A percentile compares a stretch with the other conserved stretches of the same genome.
phyloP scores from a whole-genome alignment of 1,284 basidiomycete genomes.

The Vanrija sp. region DNA sequence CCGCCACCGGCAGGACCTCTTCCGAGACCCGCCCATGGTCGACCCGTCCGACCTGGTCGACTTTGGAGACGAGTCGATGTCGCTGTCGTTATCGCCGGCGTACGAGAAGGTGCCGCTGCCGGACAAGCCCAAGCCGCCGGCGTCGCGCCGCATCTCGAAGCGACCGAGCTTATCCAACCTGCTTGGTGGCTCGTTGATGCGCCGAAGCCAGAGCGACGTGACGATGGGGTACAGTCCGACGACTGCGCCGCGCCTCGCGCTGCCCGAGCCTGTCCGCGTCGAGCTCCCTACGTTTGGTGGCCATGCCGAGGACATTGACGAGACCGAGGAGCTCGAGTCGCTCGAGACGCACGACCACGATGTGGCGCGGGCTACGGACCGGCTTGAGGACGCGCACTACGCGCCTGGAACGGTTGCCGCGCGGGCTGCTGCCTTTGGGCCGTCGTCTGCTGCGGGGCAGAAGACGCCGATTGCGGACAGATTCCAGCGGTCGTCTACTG shows the following conservation, averaged over 20 bases:
- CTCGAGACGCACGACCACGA: neutral
- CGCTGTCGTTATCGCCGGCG: slow-evolving; percentile 16
- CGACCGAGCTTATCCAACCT: slow-evolving; percentile 28
- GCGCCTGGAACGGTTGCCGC: slow-evolving; percentile 34
- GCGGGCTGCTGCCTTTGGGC: slow-evolving; percentile 21
- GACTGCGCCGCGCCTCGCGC: slow-evolving; percentile 27
- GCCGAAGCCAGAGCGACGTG: slow-evolving; percentile 21
- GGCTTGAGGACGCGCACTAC: slow-evolving; percentile 27
- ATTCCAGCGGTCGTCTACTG: slow-evolving; percentile 29
- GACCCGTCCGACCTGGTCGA: slow-evolving; percentile 30
- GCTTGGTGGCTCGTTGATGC: slow-evolving; percentile 13
- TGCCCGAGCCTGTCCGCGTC: slow-evolving; percentile 10
- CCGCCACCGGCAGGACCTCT: slow-evolving; percentile 28
- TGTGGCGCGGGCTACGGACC: slow-evolving; percentile 6
- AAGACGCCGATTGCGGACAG: slow-evolving; percentile 44
- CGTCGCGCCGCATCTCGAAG: slow-evolving; percentile 20
- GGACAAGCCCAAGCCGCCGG: slow-evolving; percentile 17
- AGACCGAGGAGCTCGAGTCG: slow-evolving; percentile 9
- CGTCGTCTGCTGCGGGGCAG: slow-evolving; percentile 8
- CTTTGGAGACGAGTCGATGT: slow-evolving; percentile 33
- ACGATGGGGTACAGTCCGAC: slow-evolving; percentile 12
- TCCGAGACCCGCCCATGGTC: slow-evolving; percentile 31
- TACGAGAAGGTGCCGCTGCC: slow-evolving; percentile 5
- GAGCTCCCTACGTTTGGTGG: neutral
- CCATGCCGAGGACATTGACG: slow-evolving; percentile 6